Evolutionary conservation across 148 eudicot species (phyloP), one percentile per base, ranked within the genome.

Genomic region (Amaranthus hypochondriacus): DNA sequence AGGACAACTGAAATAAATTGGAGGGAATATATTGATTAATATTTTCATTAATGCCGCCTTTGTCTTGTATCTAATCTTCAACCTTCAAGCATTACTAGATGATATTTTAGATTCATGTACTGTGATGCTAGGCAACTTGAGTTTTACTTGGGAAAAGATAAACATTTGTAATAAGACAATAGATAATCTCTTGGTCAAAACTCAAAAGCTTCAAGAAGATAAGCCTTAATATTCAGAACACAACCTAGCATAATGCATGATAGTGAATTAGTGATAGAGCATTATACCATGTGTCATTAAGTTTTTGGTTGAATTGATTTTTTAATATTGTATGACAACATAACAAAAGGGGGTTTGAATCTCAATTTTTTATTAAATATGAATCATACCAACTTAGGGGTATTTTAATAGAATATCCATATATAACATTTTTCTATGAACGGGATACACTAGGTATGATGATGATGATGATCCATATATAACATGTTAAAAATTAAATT

Each of bases 1-100:
- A n/a, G n/a, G n/a, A n/a, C n/a, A n/a, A n/a, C n/a, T n/a, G n/a
- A n/a, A n/a, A n/a, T n/a, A n/a, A n/a, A n/a, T n/a, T n/a, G n/a
- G n/a, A n/a, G n/a, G n/a, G n/a, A n/a, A n/a, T n/a, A n/a, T n/a
- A 28, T 28, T 28, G 39, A 56, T 28, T 0, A 66, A 52, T 15
- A 5, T 9, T 28, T 72, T 21, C 21, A 11, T 59, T 44, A 47
- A 28, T 28, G 82, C 82, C 76, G 78, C 48, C 82, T 75, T 75
- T 80, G 79, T 75, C 82, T 66, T 75, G 8, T 71, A 74, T 75
- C 44, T 58, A 71, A 71, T 59, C 79, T 66, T 80, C 76, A 58
- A 64, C 72, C 48, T 63, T 59, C 67, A 61, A 66, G 44, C 73
- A 10, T 44, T 28, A 4, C 74, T 13, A 53, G 76, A 76, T 60